Base-by-base conservation (phyloP, 768 basidiomycete genomes). In the Piloderma croceum region DNA sequence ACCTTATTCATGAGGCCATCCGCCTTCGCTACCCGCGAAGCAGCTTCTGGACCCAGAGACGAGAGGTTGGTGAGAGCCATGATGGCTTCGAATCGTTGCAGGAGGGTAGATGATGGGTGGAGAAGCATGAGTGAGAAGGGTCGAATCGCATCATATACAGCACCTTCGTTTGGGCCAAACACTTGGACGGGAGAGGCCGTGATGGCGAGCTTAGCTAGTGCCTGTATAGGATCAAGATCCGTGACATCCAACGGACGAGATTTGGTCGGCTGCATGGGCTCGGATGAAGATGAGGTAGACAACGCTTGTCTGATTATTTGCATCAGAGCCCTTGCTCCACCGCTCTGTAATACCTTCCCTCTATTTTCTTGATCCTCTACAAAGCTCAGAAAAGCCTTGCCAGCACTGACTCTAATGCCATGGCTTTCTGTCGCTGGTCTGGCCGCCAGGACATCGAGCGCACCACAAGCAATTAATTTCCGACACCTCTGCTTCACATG, bases 41-140 rank as follows among this genome's bases (percentile, higher is more conserved):
- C 80, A 7, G 81, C 59, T 22, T 77, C 74, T 0, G 79, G 65
- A 36, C 75, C 76, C 38, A 88, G 73, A 13, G 91, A 92, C 1
- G 94, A 82, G 31, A 98, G 65, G 58, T 99, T 99, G 6, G 96
- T 99, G 38, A 99, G 70, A 1, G 91, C 93, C 94, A 98, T 97
- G 51, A 93, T 69, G 3, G 81, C 80, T 60, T 99, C 96, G 53
- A 99, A 99, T 29, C 76, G 75, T 54, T 96, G 90, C 5, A 98
- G 67, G 24, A 86, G 73, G 34, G 64, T 81, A 7, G 89, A 76
- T 0, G 77, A 71, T 1, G 77, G 63, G 53, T 85, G 79, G 29
- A 77, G 74, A 24, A 98, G 69, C 41, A 96, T 66, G 21, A 79
- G 56, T 7, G 84, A 76, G 36, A 98, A 69, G 0, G 92, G 92